A percentile compares a stretch with the other conserved stretches of the same genome.
Conservation (phyloP, 257 asterid species). For the Anisodus acutangulus region DNA sequence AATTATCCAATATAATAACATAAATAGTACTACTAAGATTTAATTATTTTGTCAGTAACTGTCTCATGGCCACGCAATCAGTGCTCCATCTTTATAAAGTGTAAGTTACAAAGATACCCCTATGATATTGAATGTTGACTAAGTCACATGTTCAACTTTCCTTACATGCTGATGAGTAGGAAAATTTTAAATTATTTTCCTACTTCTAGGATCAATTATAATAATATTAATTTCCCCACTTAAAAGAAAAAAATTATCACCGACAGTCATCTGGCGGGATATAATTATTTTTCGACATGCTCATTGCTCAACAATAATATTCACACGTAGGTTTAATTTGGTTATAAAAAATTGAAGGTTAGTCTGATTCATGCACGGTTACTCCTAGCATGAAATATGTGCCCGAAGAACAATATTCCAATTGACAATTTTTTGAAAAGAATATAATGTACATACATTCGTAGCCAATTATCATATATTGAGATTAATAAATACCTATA, state of each 20-base stretch:
- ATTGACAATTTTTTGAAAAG: too few species aligned
- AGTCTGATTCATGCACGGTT: too few species aligned
- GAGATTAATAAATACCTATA: neutral
- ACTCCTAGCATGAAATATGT: too few species aligned
- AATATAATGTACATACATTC: neutral
- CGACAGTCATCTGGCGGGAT: neutral
- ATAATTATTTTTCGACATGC: neutral
- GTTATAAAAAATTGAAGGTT: too few species aligned
- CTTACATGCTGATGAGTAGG: conserved; percentile 8
- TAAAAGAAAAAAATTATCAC: neutral
- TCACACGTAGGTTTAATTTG: neutral
- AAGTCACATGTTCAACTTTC: conserved; percentile 12
- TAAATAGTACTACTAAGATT: neutral
- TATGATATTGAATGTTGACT: neutral
- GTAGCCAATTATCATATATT: neutral
- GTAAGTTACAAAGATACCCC: neutral
- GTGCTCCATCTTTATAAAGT: neutral
- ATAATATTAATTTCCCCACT: neutral
- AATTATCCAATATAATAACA: neutral
- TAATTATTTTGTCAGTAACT: conserved; percentile 8
- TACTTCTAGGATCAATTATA: neutral
- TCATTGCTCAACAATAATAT: neutral
- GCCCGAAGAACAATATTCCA: too few species aligned
- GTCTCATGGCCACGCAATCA: conserved; percentile 25
- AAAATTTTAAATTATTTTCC: neutral